Conservation (phyloP, 2,329 filamentous ascomycete species). For the Cladosporium halotolerans region DNA sequence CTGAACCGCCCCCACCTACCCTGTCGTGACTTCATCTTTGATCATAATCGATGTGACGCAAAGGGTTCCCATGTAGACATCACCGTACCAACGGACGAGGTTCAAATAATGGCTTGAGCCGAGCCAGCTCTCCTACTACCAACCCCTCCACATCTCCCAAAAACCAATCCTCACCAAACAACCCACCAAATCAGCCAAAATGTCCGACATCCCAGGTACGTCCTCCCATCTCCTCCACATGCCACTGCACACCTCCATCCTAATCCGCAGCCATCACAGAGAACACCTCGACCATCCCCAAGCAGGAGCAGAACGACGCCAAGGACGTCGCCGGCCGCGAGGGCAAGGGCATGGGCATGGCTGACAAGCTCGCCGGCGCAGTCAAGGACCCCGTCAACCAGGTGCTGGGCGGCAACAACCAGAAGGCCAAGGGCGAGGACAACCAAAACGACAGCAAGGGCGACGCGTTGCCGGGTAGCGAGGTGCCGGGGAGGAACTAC, state of each 20-base stretch:
- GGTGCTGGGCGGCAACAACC: constrained; percentile 2
- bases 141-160: neutral
- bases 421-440: constrained; percentile 3
- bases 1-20: neutral
- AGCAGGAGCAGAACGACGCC: neutral
- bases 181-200: neutral
- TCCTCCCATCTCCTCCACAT: neutral
- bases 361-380: constrained; percentile 8
- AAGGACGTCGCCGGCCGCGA: constrained; percentile 12
- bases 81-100: neutral
- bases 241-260: no score
- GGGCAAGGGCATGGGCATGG: constrained; percentile 9
- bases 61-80: neutral
- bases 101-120: no score
- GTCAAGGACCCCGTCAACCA: constrained; percentile 8
- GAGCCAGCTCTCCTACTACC: neutral
- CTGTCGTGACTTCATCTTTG: constrained; percentile 2
- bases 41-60: constrained; percentile 2
- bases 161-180: neutral
- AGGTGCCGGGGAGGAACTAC: constrained; percentile 4
- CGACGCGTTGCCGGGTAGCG: neutral
- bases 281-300: neutral
- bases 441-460: constrained; percentile 3
- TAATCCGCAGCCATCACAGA: neutral
- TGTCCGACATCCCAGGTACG: neutral